Conservation (phyloP, 495 filamentous ascomycete genomes). For the Emericellopsis terricola region DNA sequence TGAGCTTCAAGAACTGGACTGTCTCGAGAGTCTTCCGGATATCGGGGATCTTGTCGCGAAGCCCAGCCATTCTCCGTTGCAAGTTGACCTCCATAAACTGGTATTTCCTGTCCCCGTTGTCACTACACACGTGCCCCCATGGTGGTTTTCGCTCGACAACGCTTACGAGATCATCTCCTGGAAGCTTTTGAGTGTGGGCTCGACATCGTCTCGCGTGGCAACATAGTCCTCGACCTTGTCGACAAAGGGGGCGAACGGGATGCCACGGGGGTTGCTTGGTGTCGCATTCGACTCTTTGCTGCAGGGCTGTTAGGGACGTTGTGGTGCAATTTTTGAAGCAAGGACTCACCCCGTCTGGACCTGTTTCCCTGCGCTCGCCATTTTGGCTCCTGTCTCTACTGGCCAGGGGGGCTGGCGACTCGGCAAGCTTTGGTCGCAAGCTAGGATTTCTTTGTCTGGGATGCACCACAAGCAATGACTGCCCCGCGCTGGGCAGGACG, state of each 20-base stretch:
- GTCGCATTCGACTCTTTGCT: slow-evolving; percentile 32
- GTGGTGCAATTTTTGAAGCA: background rate
- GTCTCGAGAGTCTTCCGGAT: slow-evolving; percentile 96
- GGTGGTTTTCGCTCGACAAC: too few species aligned
- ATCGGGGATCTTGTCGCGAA: slow-evolving; percentile 92
- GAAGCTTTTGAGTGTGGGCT: slow-evolving; percentile 75
- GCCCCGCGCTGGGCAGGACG: too few species aligned
- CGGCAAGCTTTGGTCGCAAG: background rate
- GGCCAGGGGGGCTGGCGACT: background rate
- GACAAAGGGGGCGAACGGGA: slow-evolving; percentile 87
- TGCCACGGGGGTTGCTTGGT: slow-evolving; percentile 77
- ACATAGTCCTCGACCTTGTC: slow-evolving; percentile 95
- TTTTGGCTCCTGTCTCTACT: background rate
- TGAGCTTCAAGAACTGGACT: slow-evolving; percentile 59
- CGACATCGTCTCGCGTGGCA: slow-evolving; percentile 68
- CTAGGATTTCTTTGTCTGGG: too few species aligned
- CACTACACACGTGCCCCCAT: too few species aligned
- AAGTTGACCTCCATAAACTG: slow-evolving; percentile 98
- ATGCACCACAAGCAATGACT: too few species aligned
- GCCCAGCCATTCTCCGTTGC: slow-evolving; percentile 57
- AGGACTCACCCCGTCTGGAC: background rate
- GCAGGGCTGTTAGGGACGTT: background rate
- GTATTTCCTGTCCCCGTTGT: slow-evolving; percentile 51
- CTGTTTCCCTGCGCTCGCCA: slow-evolving; percentile 2
- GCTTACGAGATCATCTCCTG: slow-evolving; percentile 95